Evolutionary conservation across 2,329 filamentous ascomycete species (phyloP).

Genomic region (Fonsecaea pedrosoi): DNA sequence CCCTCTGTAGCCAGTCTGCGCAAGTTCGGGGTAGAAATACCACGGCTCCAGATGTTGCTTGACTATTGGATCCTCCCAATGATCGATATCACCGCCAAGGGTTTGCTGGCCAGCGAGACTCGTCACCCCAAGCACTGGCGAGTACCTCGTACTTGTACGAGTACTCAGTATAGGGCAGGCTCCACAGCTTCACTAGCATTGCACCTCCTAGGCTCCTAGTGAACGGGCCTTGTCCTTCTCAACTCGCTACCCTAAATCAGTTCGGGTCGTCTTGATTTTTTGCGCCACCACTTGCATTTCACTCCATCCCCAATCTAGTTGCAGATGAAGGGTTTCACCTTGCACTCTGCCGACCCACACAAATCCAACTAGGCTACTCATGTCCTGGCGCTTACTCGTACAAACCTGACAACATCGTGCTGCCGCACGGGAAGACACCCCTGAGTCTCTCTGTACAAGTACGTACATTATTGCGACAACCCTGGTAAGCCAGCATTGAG

Average conservation of each 20-base stretch:
- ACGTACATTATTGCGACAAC: background rate
- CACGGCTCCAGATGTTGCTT: background rate
- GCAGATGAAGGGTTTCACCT: slow-evolving; percentile 3
- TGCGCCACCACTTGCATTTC: background rate
- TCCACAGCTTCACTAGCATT: background rate
- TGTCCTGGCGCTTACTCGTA: background rate
- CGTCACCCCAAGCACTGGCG: too few species aligned
- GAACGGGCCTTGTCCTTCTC: background rate
- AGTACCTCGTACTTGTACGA: too few species aligned
- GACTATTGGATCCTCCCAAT: background rate
- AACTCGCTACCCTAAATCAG: slow-evolving; percentile 1
- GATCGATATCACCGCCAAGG: background rate
- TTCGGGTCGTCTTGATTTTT: slow-evolving; percentile 4
- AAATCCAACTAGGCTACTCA: background rate
- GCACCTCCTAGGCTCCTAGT: background rate
- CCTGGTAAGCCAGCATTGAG: background rate
- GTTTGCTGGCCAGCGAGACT: background rate
- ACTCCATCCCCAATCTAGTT: background rate
- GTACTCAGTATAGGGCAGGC: too few species aligned
- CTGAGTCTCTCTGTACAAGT: background rate
- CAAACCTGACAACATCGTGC: background rate
- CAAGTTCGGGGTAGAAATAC: background rate
- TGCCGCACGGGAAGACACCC: background rate
- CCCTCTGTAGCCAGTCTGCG: background rate
- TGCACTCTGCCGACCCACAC: background rate